Percentiles rank a stretch among this genome's conserved stretches.
Conservation (phyloP, 2,329 filamentous ascomycete species). For the Diaporthe vexans region DNA sequence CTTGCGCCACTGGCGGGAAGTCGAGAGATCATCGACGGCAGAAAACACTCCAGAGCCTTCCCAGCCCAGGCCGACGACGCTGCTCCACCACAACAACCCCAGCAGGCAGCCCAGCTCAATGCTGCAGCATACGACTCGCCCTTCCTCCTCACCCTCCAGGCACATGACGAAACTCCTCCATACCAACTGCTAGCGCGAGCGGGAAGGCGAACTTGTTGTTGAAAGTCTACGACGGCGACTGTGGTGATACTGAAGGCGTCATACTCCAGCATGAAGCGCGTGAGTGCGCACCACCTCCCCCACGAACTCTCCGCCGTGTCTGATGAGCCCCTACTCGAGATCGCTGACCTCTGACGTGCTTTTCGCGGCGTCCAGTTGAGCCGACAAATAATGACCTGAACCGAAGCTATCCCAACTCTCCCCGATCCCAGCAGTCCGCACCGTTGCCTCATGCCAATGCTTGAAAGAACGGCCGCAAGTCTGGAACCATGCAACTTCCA, state of each 20-base stretch:
- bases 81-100: slow-evolving; percentile 20
- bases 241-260: slow-evolving; percentile 17
- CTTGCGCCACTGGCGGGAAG: slow-evolving; percentile 24
- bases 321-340: background rate
- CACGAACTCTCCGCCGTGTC: too few species aligned
- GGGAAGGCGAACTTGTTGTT: slow-evolving; percentile 3
- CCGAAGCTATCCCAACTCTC: slow-evolving; percentile 10
- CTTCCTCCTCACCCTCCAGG: background rate
- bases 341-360: slow-evolving; percentile 29
- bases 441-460: slow-evolving; percentile 58
- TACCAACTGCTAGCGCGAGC: slow-evolving; percentile 1
- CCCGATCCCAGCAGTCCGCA: slow-evolving; percentile 31
- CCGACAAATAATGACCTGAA: slow-evolving; percentile 39
- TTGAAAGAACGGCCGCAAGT: slow-evolving; percentile 69
- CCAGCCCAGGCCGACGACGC: slow-evolving; percentile 22
- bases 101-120: slow-evolving; percentile 4
- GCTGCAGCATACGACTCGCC: background rate
- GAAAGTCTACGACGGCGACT: slow-evolving; percentile 31
- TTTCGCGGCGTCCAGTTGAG: slow-evolving; percentile 24
- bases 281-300: slow-evolving; percentile 18
- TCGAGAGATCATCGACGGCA: slow-evolving; percentile 37
- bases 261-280: slow-evolving; percentile 41
- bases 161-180: slow-evolving; percentile 2
- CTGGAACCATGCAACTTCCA: slow-evolving; percentile 70
- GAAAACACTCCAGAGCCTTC: background rate